Evolutionary conservation across 2,329 filamentous ascomycete genomes (phyloP), one percentile per base, ranked within the genome.

Genomic region (Trichoderma atroviride): DNA sequence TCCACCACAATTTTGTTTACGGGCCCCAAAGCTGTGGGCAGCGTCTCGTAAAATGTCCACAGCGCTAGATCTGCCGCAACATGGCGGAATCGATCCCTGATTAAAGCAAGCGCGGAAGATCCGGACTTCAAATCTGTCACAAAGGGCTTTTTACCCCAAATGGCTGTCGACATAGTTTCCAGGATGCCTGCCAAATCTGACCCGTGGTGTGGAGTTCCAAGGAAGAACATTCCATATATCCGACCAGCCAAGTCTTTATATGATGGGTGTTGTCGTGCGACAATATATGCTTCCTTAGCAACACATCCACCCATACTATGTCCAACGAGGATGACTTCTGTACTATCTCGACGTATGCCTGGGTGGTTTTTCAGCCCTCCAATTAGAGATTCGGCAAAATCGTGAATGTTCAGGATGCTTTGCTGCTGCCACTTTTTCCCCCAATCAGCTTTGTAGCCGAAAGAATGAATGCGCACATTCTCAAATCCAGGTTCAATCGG

Each of bases 221-320:
- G 69, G 59, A 70, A 70, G 37, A 68, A 70, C 11, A 70, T 70
- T 5, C 63, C 58, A 33, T 62, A 66, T 37, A 70, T 47, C n/a
- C 69, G 57, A 22, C 55, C 22, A n/a, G 69, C 69, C n/a, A 70
- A 40, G 7, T 68, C 35, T 31, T 61, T 27, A 29, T 50, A 68
- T 11, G 63, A 40, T 14, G 69, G 57, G 4, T 70, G 63, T 14
- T 70, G 56, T 24, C 59, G 57, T 24, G 58, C 69, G 2, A 70
- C 37, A 22, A 70, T 62, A 37, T 63, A 70, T 11, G 64, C 50
- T 19, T 70, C 66, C 35, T 70, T 70, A 7, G 64, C 64, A 29
- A 70, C 57, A 37, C 55, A 62, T 4, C 69, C 69, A 35, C 69
- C 69, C 69, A 70, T 70, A 24, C 69, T 70, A 43, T 70, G 69